phyloP scores from a whole-genome alignment of 495 filamentous ascomycete genomes.

The Neohortaea acidophila region DNA sequence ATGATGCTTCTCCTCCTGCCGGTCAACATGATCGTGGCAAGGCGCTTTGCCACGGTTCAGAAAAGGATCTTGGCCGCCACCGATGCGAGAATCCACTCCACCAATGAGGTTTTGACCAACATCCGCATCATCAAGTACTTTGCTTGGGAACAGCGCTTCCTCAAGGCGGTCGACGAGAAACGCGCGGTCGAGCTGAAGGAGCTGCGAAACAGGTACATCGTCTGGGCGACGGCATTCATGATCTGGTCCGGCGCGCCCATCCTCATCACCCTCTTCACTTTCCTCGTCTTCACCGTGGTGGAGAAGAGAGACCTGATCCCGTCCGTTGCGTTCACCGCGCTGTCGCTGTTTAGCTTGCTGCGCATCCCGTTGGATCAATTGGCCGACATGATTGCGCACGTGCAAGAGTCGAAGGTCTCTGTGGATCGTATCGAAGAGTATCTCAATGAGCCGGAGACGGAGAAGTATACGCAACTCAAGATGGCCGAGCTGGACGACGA shows the following conservation, averaged over 20 bases:
- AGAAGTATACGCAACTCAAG: slow-evolving; percentile 81
- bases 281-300: slow-evolving; percentile 80
- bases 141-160: slow-evolving; percentile 91
- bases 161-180: slow-evolving; percentile 75
- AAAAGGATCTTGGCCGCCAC: slow-evolving; percentile 86
- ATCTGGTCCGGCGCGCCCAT: slow-evolving; percentile 96
- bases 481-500: slow-evolving; percentile 43
- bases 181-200: slow-evolving; percentile 61
- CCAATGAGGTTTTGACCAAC: slow-evolving; percentile 93
- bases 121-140: slow-evolving; percentile 99
- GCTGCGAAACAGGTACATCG: slow-evolving; percentile 65
- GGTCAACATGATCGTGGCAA: slow-evolving; percentile 73
- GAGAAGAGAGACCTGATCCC: slow-evolving; percentile 82
- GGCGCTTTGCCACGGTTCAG: slow-evolving; percentile 67
- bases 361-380: slow-evolving; percentile 89
- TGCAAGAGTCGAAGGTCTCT: slow-evolving; percentile 94
- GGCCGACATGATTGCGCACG: slow-evolving; percentile 97
- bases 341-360: slow-evolving; percentile 92
- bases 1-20: slow-evolving; percentile 82
- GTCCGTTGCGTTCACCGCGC: slow-evolving; percentile 87
- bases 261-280: slow-evolving; percentile 89
- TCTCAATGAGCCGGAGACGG: slow-evolving; percentile 84
- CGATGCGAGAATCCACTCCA: slow-evolving; percentile 89
- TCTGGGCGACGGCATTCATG: slow-evolving; percentile 82
- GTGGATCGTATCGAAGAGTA: slow-evolving; percentile 95